Conservation (phyloP, 169 alveolate species). For the Eimeria praecox region DNA sequence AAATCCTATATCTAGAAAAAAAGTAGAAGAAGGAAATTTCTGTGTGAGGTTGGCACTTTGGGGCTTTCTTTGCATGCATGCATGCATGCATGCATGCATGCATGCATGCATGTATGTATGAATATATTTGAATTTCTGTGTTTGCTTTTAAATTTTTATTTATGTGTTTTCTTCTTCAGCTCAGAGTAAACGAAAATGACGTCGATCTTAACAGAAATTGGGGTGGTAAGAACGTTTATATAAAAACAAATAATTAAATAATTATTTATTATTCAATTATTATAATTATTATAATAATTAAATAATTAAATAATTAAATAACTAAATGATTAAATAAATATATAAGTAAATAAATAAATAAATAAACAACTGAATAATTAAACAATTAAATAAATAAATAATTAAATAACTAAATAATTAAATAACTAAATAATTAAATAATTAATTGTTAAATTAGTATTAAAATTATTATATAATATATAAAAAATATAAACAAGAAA, state of each 20-base stretch:
- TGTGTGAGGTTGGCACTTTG: constrained; percentile 9
- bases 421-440: too few relatives aligned
- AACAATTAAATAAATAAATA: too few relatives aligned
- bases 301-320: background rate
- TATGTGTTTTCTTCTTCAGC: background rate
- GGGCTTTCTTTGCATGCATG: background rate
- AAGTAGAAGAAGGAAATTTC: constrained; percentile 72
- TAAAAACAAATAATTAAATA: too few relatives aligned
- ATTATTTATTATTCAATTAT: too few relatives aligned
- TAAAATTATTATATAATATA: too few relatives aligned
- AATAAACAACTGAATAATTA: too few relatives aligned
- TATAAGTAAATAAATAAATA: background rate
- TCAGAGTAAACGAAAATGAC: constrained; percentile 64
- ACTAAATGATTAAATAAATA: background rate
- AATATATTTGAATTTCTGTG: too few relatives aligned
- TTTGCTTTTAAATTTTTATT: too few relatives aligned
- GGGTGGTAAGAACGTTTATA: constrained; percentile 8
- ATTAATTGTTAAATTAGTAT: too few relatives aligned
- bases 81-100: background rate
- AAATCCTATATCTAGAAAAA: constrained; percentile 62
- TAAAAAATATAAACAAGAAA: background rate
- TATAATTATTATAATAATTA: too few relatives aligned
- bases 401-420: too few relatives aligned
- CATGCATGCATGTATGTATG: background rate
- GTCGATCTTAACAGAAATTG: constrained; percentile 77